Conservation (phyloP, 2,329 filamentous ascomycete species). For the Fusarium continuum region DNA sequence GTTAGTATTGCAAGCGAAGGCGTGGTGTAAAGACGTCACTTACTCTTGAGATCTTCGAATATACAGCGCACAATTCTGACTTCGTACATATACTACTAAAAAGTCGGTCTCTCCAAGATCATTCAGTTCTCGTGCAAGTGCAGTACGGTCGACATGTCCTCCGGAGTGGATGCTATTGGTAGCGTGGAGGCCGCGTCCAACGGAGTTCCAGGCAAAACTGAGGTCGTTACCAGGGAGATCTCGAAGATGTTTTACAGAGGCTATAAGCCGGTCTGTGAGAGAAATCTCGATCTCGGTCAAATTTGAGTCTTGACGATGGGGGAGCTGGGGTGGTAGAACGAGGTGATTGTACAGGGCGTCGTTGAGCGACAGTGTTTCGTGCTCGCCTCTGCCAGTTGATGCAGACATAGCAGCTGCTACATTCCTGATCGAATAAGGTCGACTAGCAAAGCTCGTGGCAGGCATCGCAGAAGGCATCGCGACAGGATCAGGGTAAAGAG, state of each 20-base stretch:
- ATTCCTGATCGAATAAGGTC: background rate
- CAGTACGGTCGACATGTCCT: slow-evolving; percentile 28
- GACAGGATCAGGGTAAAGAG: background rate
- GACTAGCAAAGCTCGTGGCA: background rate
- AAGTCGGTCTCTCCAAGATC: slow-evolving; percentile 28
- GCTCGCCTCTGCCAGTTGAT: background rate
- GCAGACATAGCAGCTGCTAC: background rate
- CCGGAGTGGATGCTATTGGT: slow-evolving; percentile 31
- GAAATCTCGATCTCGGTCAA: slow-evolving; percentile 20
- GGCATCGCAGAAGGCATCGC: background rate
- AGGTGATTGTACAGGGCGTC: slow-evolving; percentile 41
- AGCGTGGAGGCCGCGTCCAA: slow-evolving; percentile 29
- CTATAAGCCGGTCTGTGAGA: slow-evolving; percentile 24
- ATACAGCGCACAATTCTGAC: slow-evolving; percentile 48
- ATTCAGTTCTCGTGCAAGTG: slow-evolving; percentile 28
- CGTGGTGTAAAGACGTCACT: slow-evolving; percentile 1
- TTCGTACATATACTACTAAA: slow-evolving; percentile 28
- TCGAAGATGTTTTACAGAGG: slow-evolving; percentile 23
- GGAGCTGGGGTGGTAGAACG: slow-evolving; percentile 35
- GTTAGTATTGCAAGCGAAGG: background rate
- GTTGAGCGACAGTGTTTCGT: slow-evolving; percentile 14
- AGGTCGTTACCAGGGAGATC: slow-evolving; percentile 24
- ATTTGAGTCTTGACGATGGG: slow-evolving; percentile 34
- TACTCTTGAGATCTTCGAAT: slow-evolving; percentile 43
- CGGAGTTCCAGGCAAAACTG: slow-evolving; percentile 25